A percentile compares a stretch with the other conserved stretches of the same genome.
Conservation (phyloP, 2,329 filamentous ascomycete species). For the Aplosporella prunicola region DNA sequence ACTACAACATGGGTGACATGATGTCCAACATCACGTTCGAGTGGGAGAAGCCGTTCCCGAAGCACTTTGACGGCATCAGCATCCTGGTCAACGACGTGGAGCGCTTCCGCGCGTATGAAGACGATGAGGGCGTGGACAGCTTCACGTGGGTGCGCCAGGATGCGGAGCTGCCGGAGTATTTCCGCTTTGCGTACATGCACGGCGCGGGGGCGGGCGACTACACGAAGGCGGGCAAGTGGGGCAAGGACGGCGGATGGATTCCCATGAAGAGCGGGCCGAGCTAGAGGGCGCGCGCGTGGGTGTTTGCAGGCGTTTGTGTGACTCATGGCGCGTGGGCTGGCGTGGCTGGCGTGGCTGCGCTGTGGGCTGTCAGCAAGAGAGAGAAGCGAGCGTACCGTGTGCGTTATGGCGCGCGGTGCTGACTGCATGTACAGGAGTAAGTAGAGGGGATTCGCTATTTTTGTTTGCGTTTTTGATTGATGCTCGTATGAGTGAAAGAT, state of each 20-base stretch:
- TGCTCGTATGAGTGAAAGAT: too few species aligned
- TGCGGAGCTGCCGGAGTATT: conserved; percentile 53
- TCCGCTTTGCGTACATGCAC: conserved; percentile 65
- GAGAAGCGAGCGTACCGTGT: too few species aligned
- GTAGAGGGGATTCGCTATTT: too few species aligned
- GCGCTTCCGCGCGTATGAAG: conserved; percentile 59
- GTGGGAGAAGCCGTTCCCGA: conserved; percentile 38
- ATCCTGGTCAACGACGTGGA: conserved; percentile 82
- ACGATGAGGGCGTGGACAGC: conserved; percentile 42
- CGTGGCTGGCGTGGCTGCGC: too few species aligned
- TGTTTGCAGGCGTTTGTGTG: too few species aligned
- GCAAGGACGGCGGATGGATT: conserved; percentile 53
- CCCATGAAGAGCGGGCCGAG: conserved; percentile 54
- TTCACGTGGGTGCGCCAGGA: conserved; percentile 51
- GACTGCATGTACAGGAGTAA: too few species aligned
- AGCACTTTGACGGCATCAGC: conserved; percentile 61
- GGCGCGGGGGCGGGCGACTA: conserved; percentile 60
- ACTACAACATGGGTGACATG: conserved; percentile 35
- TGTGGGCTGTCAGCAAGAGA: too few species aligned
- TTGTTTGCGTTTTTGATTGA: too few species aligned
- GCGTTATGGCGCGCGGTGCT: too few species aligned
- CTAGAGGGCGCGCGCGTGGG: background rate
- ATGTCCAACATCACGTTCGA: conserved; percentile 54
- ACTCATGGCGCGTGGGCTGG: too few species aligned
- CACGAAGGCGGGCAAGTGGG: conserved; percentile 66